phyloP scores from a whole-genome alignment of 2,329 filamentous ascomycete species.

The Ophiocordyceps unilateralis region DNA sequence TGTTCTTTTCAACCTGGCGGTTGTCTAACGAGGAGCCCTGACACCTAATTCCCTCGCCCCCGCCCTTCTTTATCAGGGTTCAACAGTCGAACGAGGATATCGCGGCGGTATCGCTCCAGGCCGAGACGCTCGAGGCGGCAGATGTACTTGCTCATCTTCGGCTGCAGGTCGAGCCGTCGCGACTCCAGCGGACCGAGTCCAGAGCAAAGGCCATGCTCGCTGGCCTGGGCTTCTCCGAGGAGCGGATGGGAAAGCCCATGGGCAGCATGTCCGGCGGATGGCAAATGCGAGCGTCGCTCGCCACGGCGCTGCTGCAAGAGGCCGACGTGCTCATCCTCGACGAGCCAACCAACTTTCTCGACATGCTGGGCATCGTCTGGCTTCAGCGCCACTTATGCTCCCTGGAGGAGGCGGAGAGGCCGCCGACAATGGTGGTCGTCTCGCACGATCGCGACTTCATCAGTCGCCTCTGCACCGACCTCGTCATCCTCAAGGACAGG shows the following conservation, averaged over 20 bases:
- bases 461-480: constrained; percentile 58
- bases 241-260: constrained; percentile 40
- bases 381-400: constrained; percentile 54
- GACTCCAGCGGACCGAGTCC: constrained; percentile 44
- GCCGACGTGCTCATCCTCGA: constrained; percentile 68
- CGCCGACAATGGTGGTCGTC: constrained; percentile 57
- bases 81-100: constrained; percentile 39
- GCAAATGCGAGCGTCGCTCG: constrained; percentile 53
- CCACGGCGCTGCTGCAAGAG: constrained; percentile 49
- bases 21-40: neutral
- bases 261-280: constrained; percentile 59
- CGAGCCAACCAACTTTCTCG: constrained; percentile 77
- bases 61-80: constrained; percentile 12
- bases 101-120: constrained; percentile 34
- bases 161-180: constrained; percentile 47
- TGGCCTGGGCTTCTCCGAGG: constrained; percentile 55
- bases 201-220: constrained; percentile 48
- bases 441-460: constrained; percentile 76
- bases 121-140: constrained; percentile 50
- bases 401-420: constrained; percentile 28
- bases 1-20: neutral
- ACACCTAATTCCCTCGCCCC: neutral
- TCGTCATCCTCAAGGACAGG: constrained; percentile 60
- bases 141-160: constrained; percentile 56
- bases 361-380: constrained; percentile 73